phyloP scores from a whole-genome alignment of 768 basidiomycete genomes.

The Lentinus tigrinus region DNA sequence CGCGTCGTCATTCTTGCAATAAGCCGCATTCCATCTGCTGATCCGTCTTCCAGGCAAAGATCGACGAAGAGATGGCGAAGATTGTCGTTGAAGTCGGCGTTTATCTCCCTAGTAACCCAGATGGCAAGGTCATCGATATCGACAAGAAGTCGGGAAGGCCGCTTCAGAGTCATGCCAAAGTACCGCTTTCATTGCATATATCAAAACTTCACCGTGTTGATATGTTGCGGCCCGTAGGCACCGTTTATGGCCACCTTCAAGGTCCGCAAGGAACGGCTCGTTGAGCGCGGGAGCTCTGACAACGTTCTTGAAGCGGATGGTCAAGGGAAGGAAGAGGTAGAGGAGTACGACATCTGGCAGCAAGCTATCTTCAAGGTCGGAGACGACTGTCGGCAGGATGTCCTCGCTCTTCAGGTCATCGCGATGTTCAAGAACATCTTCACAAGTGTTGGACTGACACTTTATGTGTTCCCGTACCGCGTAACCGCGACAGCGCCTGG shows the following conservation, averaged over 20 bases:
- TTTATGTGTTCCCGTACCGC: slow-evolving; percentile 94
- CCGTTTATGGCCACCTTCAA: slow-evolving; percentile 99
- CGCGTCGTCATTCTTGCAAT: slow-evolving; percentile 20
- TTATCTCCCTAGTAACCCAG: slow-evolving; percentile 96
- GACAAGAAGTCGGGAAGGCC: slow-evolving; percentile 96
- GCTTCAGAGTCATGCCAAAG: slow-evolving; percentile 97
- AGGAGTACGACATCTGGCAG: slow-evolving; percentile 89
- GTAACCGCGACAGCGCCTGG: slow-evolving; percentile 97
- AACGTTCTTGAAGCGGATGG: slow-evolving; percentile 65
- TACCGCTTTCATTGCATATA: slow-evolving; percentile 26
- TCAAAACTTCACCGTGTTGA: too few relatives aligned
- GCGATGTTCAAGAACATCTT: slow-evolving; percentile 99
- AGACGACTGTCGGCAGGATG: slow-evolving; percentile 97
- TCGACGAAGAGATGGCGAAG: slow-evolving; percentile 99
- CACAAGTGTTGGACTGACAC: slow-evolving; percentile 78
- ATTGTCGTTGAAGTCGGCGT: slow-evolving; percentile 93
- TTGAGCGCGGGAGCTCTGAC: slow-evolving; percentile 70
- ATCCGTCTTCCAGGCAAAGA: slow-evolving; percentile 72
- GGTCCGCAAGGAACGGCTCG: slow-evolving; percentile 81
- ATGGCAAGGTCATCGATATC: slow-evolving; percentile 94
- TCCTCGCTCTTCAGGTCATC: slow-evolving; percentile 95
- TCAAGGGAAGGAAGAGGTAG: slow-evolving; percentile 48
- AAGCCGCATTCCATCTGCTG: slow-evolving; percentile 1
- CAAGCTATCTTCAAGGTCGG: slow-evolving; percentile 99
- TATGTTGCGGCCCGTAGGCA: too few relatives aligned